phyloP scores from a whole-genome alignment of 2,329 filamentous ascomycete genomes.

The Fusarium sp. region DNA sequence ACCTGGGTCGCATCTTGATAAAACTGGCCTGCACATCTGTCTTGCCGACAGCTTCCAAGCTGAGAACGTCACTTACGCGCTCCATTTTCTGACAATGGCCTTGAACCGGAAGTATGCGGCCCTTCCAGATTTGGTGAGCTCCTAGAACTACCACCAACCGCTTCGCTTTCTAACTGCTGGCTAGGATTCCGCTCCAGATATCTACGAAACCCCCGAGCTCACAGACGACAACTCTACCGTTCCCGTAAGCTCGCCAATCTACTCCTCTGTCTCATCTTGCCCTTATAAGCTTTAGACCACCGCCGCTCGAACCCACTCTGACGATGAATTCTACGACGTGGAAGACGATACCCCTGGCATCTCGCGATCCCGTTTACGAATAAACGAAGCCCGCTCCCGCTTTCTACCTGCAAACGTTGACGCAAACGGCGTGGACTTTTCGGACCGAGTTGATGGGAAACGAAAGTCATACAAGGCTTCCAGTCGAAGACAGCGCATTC shows the following conservation, averaged over 20 bases:
- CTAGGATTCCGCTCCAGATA: conserved; percentile 91
- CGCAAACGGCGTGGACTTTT: conserved; percentile 85
- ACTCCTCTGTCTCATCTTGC: conserved; percentile 5
- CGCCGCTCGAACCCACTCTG: conserved; percentile 67
- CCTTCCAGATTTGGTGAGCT: conserved; percentile 78
- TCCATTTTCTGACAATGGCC: conserved; percentile 67
- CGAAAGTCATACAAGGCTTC: conserved; percentile 86
- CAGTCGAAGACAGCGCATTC: conserved; percentile 72
- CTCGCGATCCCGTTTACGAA: conserved; percentile 79
- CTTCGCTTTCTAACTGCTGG: conserved; percentile 26
- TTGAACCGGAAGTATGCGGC: conserved; percentile 85
- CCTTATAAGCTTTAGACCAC: conserved; percentile 59
- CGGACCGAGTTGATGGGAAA: conserved; percentile 86
- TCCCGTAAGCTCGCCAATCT: conserved; percentile 67
- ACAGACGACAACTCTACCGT: conserved; percentile 90
- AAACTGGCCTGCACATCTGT: not conserved
- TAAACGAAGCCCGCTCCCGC: conserved; percentile 81
- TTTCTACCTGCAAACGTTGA: conserved; percentile 84
- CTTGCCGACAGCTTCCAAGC: not conserved
- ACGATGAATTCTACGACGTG: conserved; percentile 72
- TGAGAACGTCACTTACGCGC: not conserved
- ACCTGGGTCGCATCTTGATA: not conserved
- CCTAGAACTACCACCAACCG: conserved; percentile 5
- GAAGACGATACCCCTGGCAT: conserved; percentile 76
- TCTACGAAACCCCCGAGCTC: conserved; percentile 95